These are phyloP conservation scores for Fusarium nanum DNA, from an alignment of 2,329 filamentous ascomycete genomes.

Conservation along the genomic window DNA sequence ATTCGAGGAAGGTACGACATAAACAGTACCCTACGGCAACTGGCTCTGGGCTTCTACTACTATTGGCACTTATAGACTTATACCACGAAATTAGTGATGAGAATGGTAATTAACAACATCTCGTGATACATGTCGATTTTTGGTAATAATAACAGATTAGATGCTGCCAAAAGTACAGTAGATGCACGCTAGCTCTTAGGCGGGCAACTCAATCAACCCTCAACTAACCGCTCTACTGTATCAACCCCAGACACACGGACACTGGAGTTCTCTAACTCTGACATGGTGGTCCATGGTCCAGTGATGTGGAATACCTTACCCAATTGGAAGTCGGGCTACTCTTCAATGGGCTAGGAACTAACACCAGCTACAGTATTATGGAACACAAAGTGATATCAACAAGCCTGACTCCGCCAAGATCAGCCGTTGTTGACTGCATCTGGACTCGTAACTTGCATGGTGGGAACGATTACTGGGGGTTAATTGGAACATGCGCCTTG, in stretches of 20 bases:
- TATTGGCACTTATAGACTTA: not conserved
- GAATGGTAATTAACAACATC: not conserved
- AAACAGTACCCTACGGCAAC: not conserved
- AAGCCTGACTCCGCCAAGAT: constrained; percentile 28
- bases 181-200: constrained; percentile 7
- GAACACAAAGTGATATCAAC: constrained; percentile 23
- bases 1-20: not conserved
- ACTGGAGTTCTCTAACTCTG: constrained; percentile 6
- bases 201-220: constrained; percentile 4
- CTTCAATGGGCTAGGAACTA: constrained; percentile 4
- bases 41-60: not conserved
- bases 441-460: constrained; percentile 25
- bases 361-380: constrained; percentile 2
- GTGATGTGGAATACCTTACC: not conserved
- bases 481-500: constrained; percentile 3
- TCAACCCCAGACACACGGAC: constrained; percentile 29
- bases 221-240: constrained; percentile 27
- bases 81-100: not conserved
- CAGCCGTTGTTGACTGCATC: constrained; percentile 37
- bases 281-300: not conserved
- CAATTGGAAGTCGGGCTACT: not conserved
- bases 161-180: constrained; percentile 12
- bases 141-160: not conserved
- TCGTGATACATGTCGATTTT: constrained; percentile 1
- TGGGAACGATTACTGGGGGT: constrained; percentile 20